Percentiles rank a stretch among this genome's conserved stretches.
phyloP scores from a whole-genome alignment of 805 yeast genomes.

The Jamesozyma spencerorum region DNA sequence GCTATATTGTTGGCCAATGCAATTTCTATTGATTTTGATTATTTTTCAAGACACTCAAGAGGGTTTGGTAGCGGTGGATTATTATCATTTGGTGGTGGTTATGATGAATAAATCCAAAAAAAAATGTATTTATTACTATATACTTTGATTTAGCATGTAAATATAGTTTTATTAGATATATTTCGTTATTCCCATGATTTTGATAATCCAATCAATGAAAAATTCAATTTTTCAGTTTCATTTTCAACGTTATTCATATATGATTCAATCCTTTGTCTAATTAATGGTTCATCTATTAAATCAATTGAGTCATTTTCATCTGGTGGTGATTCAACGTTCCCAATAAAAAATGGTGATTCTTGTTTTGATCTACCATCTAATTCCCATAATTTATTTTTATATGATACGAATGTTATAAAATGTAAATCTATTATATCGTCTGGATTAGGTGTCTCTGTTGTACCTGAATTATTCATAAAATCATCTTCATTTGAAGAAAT shows the following conservation, averaged over 20 bases:
- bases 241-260: constrained; percentile 53
- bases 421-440: constrained; percentile 53
- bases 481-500: constrained; percentile 16
- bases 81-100: constrained; percentile 16
- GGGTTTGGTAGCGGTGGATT: constrained; percentile 42
- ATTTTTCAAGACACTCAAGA: constrained; percentile 85
- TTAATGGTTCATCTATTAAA: constrained; percentile 42
- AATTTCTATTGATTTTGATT: constrained; percentile 89
- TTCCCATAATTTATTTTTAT: constrained; percentile 58
- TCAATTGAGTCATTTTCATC: constrained; percentile 31
- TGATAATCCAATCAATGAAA: constrained; percentile 70
- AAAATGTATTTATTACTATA: background rate
- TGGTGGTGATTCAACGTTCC: constrained; percentile 20
- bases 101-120: constrained; percentile 19
- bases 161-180: background rate
- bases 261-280: constrained; percentile 49
- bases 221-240: constrained; percentile 50
- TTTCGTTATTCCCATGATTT: constrained; percentile 20
- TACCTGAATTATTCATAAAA: constrained; percentile 34
- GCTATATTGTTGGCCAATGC: constrained; percentile 83
- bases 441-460: constrained; percentile 53
- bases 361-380: constrained; percentile 70
- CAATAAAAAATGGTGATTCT: constrained; percentile 61
- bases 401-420: constrained; percentile 63
- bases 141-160: background rate